Evolutionary conservation across 2,329 filamentous ascomycete genomes (phyloP).

Genomic region (Keithomyces neogunnii): DNA sequence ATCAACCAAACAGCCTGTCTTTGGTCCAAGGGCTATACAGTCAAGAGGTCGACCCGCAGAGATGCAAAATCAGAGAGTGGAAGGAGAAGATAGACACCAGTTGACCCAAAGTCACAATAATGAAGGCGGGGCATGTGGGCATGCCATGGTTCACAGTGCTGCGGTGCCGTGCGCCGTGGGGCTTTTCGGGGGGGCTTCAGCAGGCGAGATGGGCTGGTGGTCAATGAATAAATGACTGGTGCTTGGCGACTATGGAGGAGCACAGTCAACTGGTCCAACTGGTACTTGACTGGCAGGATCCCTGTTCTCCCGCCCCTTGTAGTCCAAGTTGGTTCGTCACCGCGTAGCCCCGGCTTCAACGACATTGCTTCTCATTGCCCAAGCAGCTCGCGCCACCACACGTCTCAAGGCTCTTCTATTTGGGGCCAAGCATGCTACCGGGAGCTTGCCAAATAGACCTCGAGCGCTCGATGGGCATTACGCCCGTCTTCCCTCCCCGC

Average conservation of each 20-base stretch:
- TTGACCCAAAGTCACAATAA: no score
- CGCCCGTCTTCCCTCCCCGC: neutral
- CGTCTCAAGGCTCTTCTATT: neutral
- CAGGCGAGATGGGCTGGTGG: neutral
- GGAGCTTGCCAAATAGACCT: neutral
- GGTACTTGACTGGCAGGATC: neutral
- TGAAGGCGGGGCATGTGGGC: conserved; percentile 9
- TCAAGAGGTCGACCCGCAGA: neutral
- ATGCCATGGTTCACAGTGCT: conserved; percentile 7
- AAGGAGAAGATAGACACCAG: neutral
- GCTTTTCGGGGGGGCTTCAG: no score
- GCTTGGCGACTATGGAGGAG: neutral
- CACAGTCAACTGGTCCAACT: no score
- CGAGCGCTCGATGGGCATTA: neutral
- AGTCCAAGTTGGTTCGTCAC: neutral
- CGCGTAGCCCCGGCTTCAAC: neutral
- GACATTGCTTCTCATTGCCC: neutral
- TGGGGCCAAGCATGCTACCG: neutral
- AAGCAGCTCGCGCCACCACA: neutral
- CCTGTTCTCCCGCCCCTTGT: conserved; percentile 1
- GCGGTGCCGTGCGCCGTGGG: neutral
- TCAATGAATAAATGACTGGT: neutral
- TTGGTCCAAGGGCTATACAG: neutral
- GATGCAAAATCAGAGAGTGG: neutral
- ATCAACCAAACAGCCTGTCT: neutral